Evolutionary conservation across 768 basidiomycete species (phyloP), one percentile per base, ranked within the genome.

Genomic region (Astraeus odoratus): DNA sequence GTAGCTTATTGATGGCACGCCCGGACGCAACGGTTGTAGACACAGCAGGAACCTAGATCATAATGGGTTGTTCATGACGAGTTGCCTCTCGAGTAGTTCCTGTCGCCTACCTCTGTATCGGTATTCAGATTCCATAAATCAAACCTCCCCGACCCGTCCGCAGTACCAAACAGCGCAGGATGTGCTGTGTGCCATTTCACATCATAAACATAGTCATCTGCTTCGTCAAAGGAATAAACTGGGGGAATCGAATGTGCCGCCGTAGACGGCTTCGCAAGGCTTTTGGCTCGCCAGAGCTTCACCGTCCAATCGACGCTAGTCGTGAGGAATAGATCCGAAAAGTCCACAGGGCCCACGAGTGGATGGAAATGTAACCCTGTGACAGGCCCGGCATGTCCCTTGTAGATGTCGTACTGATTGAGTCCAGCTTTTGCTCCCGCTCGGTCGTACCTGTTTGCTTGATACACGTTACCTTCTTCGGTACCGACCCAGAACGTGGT

Each of bases 151-250:
- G 88, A 86, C 2, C 96, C 96, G 60, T 98, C 93, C 2, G 90
- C 96, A 4, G 81, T 82, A 18, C 89, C 94, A 61, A 98, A 99
- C 38, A 94, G 50, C 1, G 95, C 92, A 12, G 96, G 96, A 66
- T 99, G 94, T 12, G 80, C 73, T 5, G 95, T 93, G 61, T 99
- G 96, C 96, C 96, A 99, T 62, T 86, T 89, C 37, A 91, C 94
- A 68, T 97, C 96, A 67, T 96, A 98, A 8, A 99, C 95, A 61
- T 98, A 97, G 63, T 99, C 96, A 59, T 94, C 92, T 10, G 93
- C 89, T 64, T 97, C 95, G 53, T 99, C 95, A 57, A 99, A 98
- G 31, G 90, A 92, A 60, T 94, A 86, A 19, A 98, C 54, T 3
- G 95, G 89, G 0, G 77, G 36, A n/a, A 94, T 72, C 15, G 65